Base-by-base conservation (phyloP, 2,329 filamentous ascomycete species). In the Albifimbria verrucaria region DNA sequence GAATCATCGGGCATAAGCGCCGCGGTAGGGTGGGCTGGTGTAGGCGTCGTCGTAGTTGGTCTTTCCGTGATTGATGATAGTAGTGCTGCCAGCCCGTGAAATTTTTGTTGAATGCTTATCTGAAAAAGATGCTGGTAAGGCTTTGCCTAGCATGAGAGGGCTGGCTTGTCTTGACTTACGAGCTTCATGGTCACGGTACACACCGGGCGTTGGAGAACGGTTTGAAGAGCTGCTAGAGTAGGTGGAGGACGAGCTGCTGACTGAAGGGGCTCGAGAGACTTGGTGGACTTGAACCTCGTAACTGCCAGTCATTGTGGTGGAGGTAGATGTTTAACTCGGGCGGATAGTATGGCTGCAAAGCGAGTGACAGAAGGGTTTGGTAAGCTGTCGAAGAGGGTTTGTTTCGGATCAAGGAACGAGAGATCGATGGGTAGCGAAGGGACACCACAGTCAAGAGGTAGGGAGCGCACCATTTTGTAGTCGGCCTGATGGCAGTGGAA, bases 271-370 rank as follows among this genome's bases (percentile, higher is more conserved):
- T 47, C 61, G 61, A 50, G 58, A 59, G 53, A 59, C 57, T 57
- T 71, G 68, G 57, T 71, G 70, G 52, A 72, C 61, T 51, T 70
- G 58, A 48, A 68, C 63, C 41, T 56, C 56, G 58, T 65, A 61
- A 45, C 56, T 58, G 48, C 56, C 56, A 54, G 56, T 57, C 63
- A 69, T 65, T 41, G 51, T 58, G 47, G 26, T 55, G 32, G 49
- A 5, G 25, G 47, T 49, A 52, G 45, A 44, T 49, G 28, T 49
- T 32, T 36, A 24, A 26, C 24, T 36, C 22, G 43, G 50, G 12
- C 24, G 17, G 18, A 46, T 36, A 36, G 22, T 52, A 52, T n/a
- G n/a, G n/a, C n/a, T n/a, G n/a, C n/a, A n/a, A n/a, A n/a, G n/a
- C n/a, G n/a, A n/a, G n/a, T n/a, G n/a, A n/a, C n/a, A n/a, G n/a